These are phyloP conservation scores for Cicer pinnatifidum DNA, from an alignment of 306 rosid species.

Conservation along the genomic window DNA sequence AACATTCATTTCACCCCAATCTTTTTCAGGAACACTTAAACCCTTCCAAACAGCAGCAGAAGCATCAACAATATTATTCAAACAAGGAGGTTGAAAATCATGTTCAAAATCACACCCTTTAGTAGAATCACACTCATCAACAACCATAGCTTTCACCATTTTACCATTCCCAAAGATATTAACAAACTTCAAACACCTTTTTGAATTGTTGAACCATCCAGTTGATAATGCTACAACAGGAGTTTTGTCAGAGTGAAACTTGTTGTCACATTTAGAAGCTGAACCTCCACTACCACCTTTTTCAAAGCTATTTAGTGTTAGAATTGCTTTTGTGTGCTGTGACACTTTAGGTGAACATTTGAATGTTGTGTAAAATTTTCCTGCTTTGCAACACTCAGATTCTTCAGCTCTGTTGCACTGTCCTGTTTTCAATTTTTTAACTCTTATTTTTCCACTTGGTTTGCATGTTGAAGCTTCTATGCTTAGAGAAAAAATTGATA, in stretches of 20 bases:
- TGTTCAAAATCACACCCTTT: conserved; percentile 42
- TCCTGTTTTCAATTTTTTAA: conserved; percentile 33
- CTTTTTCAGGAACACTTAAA: conserved; percentile 43
- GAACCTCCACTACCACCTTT: conserved; percentile 47
- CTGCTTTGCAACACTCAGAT: conserved; percentile 36
- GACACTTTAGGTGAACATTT: conserved; percentile 48
- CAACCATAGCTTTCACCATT: conserved; percentile 57
- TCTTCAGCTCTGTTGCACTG: conserved; percentile 40
- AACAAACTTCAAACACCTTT: conserved; percentile 51
- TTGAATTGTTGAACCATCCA: conserved; percentile 47
- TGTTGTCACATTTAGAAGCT: conserved; percentile 40
- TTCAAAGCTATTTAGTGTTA: conserved; percentile 59
- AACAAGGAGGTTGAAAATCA: too few species aligned
- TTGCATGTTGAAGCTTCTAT: conserved; percentile 10
- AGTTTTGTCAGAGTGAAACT: conserved; percentile 46
- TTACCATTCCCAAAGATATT: conserved; percentile 56
- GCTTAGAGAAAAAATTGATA: background rate
- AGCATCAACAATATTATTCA: conserved; percentile 50
- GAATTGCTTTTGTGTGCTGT: conserved; percentile 44
- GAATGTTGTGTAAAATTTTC: background rate
- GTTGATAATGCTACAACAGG: conserved; percentile 61
- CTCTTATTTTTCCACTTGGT: conserved; percentile 41
- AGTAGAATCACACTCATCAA: conserved; percentile 70
- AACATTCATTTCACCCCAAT: conserved; percentile 40
- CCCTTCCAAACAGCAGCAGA: conserved; percentile 59